Evolutionary conservation across 768 basidiomycete genomes (phyloP).

Genomic region (Austroboletus eburneus): DNA sequence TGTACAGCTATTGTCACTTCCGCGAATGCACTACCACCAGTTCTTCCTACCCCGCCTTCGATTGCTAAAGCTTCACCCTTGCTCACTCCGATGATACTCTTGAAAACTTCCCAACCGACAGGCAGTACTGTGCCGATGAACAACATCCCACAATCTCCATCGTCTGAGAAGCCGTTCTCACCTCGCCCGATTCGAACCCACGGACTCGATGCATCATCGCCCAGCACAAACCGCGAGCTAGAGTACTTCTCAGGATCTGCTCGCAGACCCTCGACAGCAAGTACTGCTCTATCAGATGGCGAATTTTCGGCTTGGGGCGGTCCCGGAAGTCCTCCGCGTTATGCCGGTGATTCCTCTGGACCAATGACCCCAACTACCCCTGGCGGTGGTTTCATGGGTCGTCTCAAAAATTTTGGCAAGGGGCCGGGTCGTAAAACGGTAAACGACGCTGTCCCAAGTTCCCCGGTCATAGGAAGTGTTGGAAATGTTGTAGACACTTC

Average conservation of each 20-base stretch:
- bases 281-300: slow-evolving; percentile 43
- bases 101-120: slow-evolving; percentile 31
- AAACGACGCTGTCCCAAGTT: slow-evolving; percentile 22
- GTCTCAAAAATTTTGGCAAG: slow-evolving; percentile 73
- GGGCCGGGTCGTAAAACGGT: slow-evolving; percentile 35
- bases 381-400: slow-evolving; percentile 65
- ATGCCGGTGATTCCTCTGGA: slow-evolving; percentile 27
- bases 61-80: slow-evolving; percentile 50
- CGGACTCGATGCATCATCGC: slow-evolving; percentile 38
- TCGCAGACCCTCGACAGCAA: slow-evolving; percentile 44
- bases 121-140: too few relatives aligned
- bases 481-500: slow-evolving; percentile 13
- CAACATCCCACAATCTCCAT: slow-evolving; percentile 44
- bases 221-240: slow-evolving; percentile 27
- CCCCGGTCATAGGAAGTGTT: slow-evolving; percentile 17
- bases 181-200: slow-evolving; percentile 39
- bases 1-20: slow-evolving; percentile 53
- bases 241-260: slow-evolving; percentile 54
- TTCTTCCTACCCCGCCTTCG: slow-evolving; percentile 46
- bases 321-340: slow-evolving; percentile 34
- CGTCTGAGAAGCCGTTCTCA: slow-evolving; percentile 27
- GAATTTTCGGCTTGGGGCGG: slow-evolving; percentile 44
- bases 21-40: slow-evolving; percentile 61
- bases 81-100: slow-evolving; percentile 55
- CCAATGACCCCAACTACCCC: slow-evolving; percentile 49